Base-by-base conservation (phyloP, 306 rosid genomes). In the Macrotyloma uniflorum region DNA sequence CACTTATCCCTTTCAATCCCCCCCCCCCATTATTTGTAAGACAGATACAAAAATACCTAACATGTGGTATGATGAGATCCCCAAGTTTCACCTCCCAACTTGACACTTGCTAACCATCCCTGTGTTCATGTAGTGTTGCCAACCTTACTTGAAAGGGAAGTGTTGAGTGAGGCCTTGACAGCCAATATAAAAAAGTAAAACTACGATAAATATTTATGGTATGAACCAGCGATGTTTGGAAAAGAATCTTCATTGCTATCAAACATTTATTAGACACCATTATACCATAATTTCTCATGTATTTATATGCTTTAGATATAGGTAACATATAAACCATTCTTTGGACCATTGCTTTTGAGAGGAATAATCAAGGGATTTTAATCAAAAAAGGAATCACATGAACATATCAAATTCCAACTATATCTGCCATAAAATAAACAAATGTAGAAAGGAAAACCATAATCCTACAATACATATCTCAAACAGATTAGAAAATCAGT, bases 401-500 rank as follows among this genome's bases (percentile, higher is more conserved):
- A 50, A 50, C 67, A 16, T 8, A 19, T 67, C 19, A 18, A 68
- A 72, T 47, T 71, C 30, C 42, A 78, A 35, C 33, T 23, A 63
- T 38, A 51, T 43, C 36, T 32, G 64, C 19, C 75, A 23, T 35
- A 30, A 55, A 67, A 55, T 22, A 58, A 77, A 72, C 42, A 61
- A 72, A 14, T 23, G 18, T 32, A 64, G 20, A 55, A 53, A 36
- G 30, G 49, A 78, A 68, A 20, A 36, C 20, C 47, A 62, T 1
- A 51, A 15, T 57, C n/a, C 55, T 67, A 61, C n/a, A 47, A 38
- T 30, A 58, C 42, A 65, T 30, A 55, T 66, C 11, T 26, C 32
- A 55, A 4, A 50, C 43, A 9, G 57, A 43, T 68, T 18, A 79
- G 40, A 86, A 8, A 57, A 70, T 78, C 70, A 68, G 67, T 33